Base-by-base conservation (phyloP, 192 early-diverging fungal genomes). In the Phlyctochytrium planicorne region DNA sequence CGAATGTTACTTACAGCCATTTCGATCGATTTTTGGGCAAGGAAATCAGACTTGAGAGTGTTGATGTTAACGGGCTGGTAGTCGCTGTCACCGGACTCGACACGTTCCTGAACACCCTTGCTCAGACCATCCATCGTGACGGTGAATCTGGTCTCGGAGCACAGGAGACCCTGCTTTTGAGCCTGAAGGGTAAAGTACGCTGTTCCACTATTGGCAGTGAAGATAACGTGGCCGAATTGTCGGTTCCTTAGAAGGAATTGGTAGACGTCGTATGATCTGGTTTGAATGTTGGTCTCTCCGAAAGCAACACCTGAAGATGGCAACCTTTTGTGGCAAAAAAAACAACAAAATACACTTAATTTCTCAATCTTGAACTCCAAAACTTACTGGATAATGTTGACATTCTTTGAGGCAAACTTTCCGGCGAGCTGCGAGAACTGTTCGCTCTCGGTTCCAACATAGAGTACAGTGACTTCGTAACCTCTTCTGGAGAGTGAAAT, bases 181-280 rank as follows among this genome's bases (percentile, higher is more conserved):
- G 70, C 65, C 27, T 68, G 31, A 17, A 76, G 67, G n/a, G 70
- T 74, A 63, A 69, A 76, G 67, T 75, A 76, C 17, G 66, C 75
- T 2, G 60, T 20, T 14, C 75, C 75, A 33, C 30, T 47, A 16
- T 36, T 24, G 1, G 75, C 53, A 3, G 73, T 57, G 37, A 76
- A 76, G 72, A 68, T 62, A 16, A 76, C 67, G 47, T 61, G 56
- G 55, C 63, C 60, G 67, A 59, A 76, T 31, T 57, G 27, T 3
- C 50, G 16, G 2, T 23, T 10, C 6, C 53, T 52, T 0, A 32
- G 61, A 2, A 74, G 57, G 30, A 72, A 30, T 33, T 76, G 73
- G 59, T 63, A 76, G 20, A 76, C 72, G 10, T 30, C n/a, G 67
- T 69, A 76, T 1, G 75, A 73, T 6, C 1, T 61, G 17, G 60